Conservation (phyloP, 345 rosid genomes). For the Eucalyptus lansdowneana region DNA sequence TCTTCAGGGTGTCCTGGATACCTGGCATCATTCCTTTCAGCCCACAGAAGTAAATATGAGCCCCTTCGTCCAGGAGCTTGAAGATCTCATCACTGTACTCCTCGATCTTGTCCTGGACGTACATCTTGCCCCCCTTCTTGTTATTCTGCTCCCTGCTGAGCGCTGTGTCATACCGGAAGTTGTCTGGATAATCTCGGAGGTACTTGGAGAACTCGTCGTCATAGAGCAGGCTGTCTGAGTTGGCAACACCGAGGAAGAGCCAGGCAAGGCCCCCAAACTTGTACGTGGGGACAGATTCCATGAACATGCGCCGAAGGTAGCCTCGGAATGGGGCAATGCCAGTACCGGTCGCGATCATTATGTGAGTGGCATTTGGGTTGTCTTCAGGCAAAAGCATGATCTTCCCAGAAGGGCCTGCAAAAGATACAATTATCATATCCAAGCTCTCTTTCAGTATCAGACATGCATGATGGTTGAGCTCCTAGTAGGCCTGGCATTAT, state of each 20-base stretch:
- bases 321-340: conserved; percentile 95
- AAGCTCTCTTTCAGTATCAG: background rate
- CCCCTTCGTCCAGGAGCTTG: conserved; percentile 82
- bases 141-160: conserved; percentile 90
- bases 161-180: conserved; percentile 81
- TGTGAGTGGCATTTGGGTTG: conserved; percentile 73
- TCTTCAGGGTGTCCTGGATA: conserved; percentile 81
- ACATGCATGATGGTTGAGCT: background rate
- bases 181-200: conserved; percentile 59
- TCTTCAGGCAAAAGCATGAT: conserved; percentile 96
- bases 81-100: conserved; percentile 91
- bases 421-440: background rate
- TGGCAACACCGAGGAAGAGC: conserved; percentile 99
- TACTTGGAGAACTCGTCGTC: conserved; percentile 81
- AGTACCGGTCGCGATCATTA: conserved; percentile 97
- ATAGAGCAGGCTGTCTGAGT: conserved; percentile 85
- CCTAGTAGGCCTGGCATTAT: background rate
- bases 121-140: conserved; percentile 95
- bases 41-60: conserved; percentile 97
- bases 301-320: conserved; percentile 92
- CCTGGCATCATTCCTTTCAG: conserved; percentile 99
- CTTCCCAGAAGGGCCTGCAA: conserved; percentile 95
- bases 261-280: conserved; percentile 88
- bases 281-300: conserved; percentile 70
- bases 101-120: conserved; percentile 96